Evolutionary conservation across 1,139 yeast species (phyloP).

Genomic region (Williopsis jadinii): DNA sequence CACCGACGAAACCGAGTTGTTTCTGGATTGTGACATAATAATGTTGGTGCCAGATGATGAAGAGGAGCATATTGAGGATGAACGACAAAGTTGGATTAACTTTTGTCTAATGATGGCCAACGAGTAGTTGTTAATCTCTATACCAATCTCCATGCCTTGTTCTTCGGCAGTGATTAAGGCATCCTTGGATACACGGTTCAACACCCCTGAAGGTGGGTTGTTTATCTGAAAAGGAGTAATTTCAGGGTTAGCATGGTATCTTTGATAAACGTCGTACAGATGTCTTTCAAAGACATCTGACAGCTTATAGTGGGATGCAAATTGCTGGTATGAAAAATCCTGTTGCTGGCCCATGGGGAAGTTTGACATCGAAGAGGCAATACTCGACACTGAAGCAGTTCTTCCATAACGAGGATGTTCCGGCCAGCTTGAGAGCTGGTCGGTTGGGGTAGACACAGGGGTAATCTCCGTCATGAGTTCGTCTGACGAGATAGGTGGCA

Average conservation of each 20-base stretch:
- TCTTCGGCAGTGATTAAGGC: slow-evolving; percentile 24
- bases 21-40: slow-evolving; percentile 5
- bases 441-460: slow-evolving; percentile 21
- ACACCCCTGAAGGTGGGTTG: slow-evolving; percentile 36
- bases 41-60: not conserved
- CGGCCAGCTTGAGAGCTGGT: slow-evolving; percentile 14
- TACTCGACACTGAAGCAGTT: slow-evolving; percentile 21
- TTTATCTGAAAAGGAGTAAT: slow-evolving; percentile 35
- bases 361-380: slow-evolving; percentile 21
- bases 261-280: slow-evolving; percentile 27
- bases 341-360: slow-evolving; percentile 4
- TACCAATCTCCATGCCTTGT: slow-evolving; percentile 26
- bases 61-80: slow-evolving; percentile 1
- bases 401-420: slow-evolving; percentile 20
- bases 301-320: slow-evolving; percentile 24
- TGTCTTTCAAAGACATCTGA: slow-evolving; percentile 28
- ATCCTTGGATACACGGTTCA: slow-evolving; percentile 32
- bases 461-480: slow-evolving; percentile 10
- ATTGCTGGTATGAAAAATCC: slow-evolving; percentile 7
- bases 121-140: slow-evolving; percentile 25
- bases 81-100: slow-evolving; percentile 24
- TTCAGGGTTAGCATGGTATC: slow-evolving; percentile 31
- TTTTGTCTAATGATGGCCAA: slow-evolving; percentile 32
- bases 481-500: not conserved
- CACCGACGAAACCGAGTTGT: slow-evolving; percentile 14